Base-by-base conservation (phyloP, 495 filamentous ascomycete genomes). In the Wilcoxina mikolae region DNA sequence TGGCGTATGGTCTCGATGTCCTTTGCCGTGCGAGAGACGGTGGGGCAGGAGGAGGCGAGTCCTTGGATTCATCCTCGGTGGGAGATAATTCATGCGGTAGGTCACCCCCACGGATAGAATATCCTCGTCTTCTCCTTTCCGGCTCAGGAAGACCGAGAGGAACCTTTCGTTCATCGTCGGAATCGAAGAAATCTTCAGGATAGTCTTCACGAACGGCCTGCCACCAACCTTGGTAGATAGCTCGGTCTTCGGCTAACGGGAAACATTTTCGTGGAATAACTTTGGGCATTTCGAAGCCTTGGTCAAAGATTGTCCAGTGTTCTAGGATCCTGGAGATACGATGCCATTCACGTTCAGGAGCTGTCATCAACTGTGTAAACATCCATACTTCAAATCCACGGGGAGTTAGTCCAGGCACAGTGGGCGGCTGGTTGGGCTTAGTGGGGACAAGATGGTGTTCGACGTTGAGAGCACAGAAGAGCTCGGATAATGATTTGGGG, bases 391-490 rank as follows among this genome's bases (percentile, higher is more conserved):
- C 75, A 65, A 94, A 96, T 2, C 90, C 90, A 26, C 72, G 61
- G 2, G 85, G 83, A 1, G 89, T 94, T 15, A 95, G 72, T 12
- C 76, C 83, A 1, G 89, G 89, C 28, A 87, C 74, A 42, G 76
- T 75, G 3, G 89, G 86, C 51, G 73, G 68, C 45, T 77, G 72
- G 11, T 73, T 71, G 15, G 74, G 60, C 27, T 75, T 71, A 22
- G 73, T 68, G 57, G 87, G 89, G 1, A 94, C 76, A 11, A 94
- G 75, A 67, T 89, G 84, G 62, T 94, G 87, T 59, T 90, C 76
- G 58, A 82, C 88, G 20, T 76, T 75, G 11, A 94, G 72, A 33
- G 84, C 82, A 44, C 80, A 76, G 65, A 86, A 94, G 51, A 95
- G 70, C 27, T 78, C 77, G 2, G 80, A 84, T 18, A 89, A 64